These are phyloP conservation scores for Pestalotiopsis sp. DNA, from an alignment of 2,329 filamentous ascomycete genomes.

Conservation along the genomic window DNA sequence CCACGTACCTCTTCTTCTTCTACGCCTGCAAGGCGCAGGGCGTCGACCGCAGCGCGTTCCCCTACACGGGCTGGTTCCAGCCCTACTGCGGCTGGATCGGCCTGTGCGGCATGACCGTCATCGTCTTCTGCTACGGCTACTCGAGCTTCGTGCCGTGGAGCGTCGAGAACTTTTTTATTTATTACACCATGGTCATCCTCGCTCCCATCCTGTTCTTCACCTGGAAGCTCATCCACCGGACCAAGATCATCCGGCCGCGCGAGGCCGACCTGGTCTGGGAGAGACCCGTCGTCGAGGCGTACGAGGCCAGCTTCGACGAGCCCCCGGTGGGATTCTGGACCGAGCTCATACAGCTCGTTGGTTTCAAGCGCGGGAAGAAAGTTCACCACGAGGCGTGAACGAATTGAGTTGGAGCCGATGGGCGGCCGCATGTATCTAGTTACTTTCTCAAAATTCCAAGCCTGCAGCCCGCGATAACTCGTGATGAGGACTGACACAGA, in stretches of 20 bases:
- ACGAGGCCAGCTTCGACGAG: constrained; percentile 30
- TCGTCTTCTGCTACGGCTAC: constrained; percentile 55
- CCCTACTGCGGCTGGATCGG: constrained; percentile 53
- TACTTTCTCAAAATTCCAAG: background rate
- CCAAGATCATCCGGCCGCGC: constrained; percentile 47
- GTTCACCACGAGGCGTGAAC: background rate
- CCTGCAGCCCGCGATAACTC: constrained; percentile 1
- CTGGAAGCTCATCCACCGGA: constrained; percentile 65
- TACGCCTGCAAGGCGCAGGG: constrained; percentile 48
- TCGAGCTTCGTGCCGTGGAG: constrained; percentile 38
- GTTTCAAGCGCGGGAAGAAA: background rate
- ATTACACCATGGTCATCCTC: constrained; percentile 46
- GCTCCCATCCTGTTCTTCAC: constrained; percentile 50
- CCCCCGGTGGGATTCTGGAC: constrained; percentile 14
- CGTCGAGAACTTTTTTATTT: constrained; percentile 30
- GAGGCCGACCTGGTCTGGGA: constrained; percentile 60
- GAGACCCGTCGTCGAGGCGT: constrained; percentile 51
- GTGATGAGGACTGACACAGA: background rate
- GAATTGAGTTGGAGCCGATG: background rate
- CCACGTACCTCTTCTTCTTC: constrained; percentile 57
- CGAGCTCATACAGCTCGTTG: constrained; percentile 10
- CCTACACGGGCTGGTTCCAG: constrained; percentile 58
- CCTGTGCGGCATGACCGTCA: constrained; percentile 33
- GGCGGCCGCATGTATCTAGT: background rate
- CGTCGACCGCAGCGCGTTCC: constrained; percentile 48